phyloP scores from a whole-genome alignment of 2,329 filamentous ascomycete species.

The Helotiales sp. region DNA sequence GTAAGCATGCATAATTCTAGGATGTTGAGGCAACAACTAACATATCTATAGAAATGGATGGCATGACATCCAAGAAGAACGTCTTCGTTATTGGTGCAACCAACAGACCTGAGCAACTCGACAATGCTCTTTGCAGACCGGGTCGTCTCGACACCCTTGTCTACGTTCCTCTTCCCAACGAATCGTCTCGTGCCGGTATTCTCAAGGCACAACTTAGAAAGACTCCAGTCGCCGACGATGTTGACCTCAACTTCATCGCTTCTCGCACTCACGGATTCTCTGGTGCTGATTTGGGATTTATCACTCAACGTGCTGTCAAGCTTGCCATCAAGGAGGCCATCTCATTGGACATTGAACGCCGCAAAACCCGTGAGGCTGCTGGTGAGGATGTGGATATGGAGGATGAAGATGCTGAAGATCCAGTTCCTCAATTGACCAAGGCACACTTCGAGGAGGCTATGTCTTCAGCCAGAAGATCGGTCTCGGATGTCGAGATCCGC shows the following conservation, averaged over 20 bases:
- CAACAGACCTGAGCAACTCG: constrained; percentile 97
- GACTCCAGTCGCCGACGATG: constrained; percentile 85
- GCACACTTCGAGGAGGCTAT: constrained; percentile 99
- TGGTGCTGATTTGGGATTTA: constrained; percentile 98
- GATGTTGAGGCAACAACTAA: constrained; percentile 42
- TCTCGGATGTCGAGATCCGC: constrained; percentile 95
- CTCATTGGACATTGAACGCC: constrained; percentile 80
- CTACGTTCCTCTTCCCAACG: constrained; percentile 95
- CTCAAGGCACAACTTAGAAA: constrained; percentile 96
- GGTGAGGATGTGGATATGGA: constrained; percentile 82
- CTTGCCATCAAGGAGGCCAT: constrained; percentile 99
- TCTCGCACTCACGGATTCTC: constrained; percentile 98
- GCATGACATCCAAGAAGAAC: constrained; percentile 99
- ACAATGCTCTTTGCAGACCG: constrained; percentile 95
- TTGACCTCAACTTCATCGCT: constrained; percentile 89
- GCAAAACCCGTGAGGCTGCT: constrained; percentile 83
- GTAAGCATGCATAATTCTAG: constrained; percentile 51
- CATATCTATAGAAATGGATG: constrained; percentile 80
- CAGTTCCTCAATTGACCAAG: constrained; percentile 93
- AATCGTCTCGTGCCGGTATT: constrained; percentile 84
- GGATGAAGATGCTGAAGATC: constrained; percentile 80
- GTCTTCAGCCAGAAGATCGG: constrained; percentile 89
- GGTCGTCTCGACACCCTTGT: constrained; percentile 98
- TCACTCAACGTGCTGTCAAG: constrained; percentile 98
- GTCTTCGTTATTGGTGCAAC: constrained; percentile 99